Evolutionary conservation across 2,329 filamentous ascomycete genomes (phyloP).

Genomic region (Alternaria ventricosa): DNA sequence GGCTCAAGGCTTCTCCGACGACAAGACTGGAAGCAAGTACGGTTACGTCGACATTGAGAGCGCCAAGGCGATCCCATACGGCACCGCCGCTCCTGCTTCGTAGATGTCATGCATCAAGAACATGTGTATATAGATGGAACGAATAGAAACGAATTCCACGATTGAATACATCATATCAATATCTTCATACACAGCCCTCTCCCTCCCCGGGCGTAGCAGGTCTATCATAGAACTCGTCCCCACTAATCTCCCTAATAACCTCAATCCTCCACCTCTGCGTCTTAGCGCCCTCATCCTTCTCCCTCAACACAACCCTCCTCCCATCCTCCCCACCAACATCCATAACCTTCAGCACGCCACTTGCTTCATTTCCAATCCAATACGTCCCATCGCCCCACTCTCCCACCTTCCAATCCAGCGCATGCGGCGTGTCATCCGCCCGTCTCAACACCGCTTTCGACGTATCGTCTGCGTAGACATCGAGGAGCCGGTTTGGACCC

Average conservation of each 20-base stretch:
- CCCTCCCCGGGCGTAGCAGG: not conserved
- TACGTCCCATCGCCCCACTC: conserved; percentile 32
- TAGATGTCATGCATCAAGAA: not conserved
- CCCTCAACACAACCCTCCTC: conserved; percentile 19
- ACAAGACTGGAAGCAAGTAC: conserved; percentile 50
- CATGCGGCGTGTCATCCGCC: conserved; percentile 3
- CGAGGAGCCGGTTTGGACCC: conserved; percentile 21
- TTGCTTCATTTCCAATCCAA: conserved; percentile 26
- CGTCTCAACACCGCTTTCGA: conserved; percentile 23
- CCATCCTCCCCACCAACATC: conserved; percentile 27
- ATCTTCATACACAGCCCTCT: not conserved
- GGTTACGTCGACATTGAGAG: conserved; percentile 56
- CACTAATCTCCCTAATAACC: conserved; percentile 23
- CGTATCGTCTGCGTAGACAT: conserved; percentile 20
- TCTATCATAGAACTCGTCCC: not conserved
- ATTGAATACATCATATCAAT: not conserved
- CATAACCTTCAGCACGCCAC: conserved; percentile 19
- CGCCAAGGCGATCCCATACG: conserved; percentile 48
- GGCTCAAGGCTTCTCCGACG: conserved; percentile 49
- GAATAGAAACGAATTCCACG: not conserved
- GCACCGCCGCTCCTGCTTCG: conserved; percentile 10
- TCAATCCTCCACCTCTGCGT: conserved; percentile 32
- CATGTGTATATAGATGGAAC: not conserved
- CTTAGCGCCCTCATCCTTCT: conserved; percentile 17
- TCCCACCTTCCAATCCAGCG: conserved; percentile 23